Evolutionary conservation across 2,329 filamentous ascomycete species (phyloP), one percentile per base, ranked within the genome.

Genomic region (Penicillium oxalicum): DNA sequence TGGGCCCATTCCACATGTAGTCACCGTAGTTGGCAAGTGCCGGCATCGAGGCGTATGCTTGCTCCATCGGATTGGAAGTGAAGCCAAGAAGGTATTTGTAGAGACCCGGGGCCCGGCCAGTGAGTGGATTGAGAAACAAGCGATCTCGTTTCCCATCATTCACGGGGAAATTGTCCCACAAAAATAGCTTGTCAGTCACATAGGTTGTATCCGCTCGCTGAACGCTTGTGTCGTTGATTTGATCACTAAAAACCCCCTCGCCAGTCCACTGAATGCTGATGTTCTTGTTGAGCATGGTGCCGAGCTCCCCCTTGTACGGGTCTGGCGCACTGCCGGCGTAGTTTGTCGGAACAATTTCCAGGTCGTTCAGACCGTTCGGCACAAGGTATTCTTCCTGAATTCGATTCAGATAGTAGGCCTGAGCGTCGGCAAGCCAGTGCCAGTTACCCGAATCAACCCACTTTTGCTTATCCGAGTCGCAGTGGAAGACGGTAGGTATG

Each of bases 101-200:
- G 6, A 60, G 47, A 9, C 51, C 46, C 2, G 54, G 26, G 18
- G 44, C 48, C 27, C 57, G 57, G 29, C 48, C 51, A n/a, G 44
- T 58, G 7, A 60, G 50, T 2, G 57, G 57, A 46, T 59, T 60
- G n/a, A 60, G 53, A 49, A 60, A 60, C 2, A 60, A 44, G 4
- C 52, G 56, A 32, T 56, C 39, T n/a, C 52, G 54, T 28, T 50
- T 56, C 25, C 47, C 54, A 18, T 60, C 57, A 39, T 60, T 60
- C 13, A 60, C 57, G n/a, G 57, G 57, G 50, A 60, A 60, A 29
- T 60, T 60, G 36, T 60, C 56, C 57, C 57, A 60, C 5, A 60
- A 9, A 44, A 49, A 60, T 13, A 60, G 18, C 7, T 59, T 60
- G 5, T 59, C 56, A 9, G 57, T 60, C 11, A 53, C 52, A 6